These are phyloP conservation scores for Ochetophila trinervis DNA, from an alignment of 306 rosid genomes.

Conservation along the genomic window DNA sequence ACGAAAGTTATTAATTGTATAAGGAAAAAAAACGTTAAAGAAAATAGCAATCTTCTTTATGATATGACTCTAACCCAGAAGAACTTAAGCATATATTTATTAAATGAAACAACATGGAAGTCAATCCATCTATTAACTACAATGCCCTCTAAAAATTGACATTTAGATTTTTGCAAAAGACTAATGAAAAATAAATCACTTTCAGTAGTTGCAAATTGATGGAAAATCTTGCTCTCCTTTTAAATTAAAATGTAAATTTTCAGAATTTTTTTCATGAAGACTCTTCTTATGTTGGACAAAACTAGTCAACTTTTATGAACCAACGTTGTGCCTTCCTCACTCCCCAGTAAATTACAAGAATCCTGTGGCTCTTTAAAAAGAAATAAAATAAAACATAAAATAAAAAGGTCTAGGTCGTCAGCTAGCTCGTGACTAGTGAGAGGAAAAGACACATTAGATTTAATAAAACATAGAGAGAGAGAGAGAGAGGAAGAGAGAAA, in stretches of 20 bases:
- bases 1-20: no score
- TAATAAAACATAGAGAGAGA: background rate
- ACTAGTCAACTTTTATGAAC: constrained; percentile 25
- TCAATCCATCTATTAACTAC: background rate
- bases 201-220: background rate
- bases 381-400: background rate
- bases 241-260: background rate
- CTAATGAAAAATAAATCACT: background rate
- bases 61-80: background rate
- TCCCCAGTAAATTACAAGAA: constrained; percentile 24
- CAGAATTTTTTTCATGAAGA: background rate
- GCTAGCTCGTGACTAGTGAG: constrained; percentile 36
- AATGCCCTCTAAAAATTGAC: background rate
- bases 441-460: constrained; percentile 12
- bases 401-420: constrained; percentile 10
- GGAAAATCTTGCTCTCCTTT: background rate
- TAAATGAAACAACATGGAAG: background rate
- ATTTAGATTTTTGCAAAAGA: background rate
- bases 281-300: background rate
- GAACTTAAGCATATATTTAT: background rate
- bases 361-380: constrained; percentile 25
- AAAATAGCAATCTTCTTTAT: background rate
- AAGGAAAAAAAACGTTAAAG: no score
- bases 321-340: background rate
- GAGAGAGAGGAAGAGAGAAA: background rate